Percentiles rank a stretch among this genome's conserved stretches.
Evolutionary conservation across 129 eudicot genomes (phyloP).

Genomic region (Escallonia rubra): DNA sequence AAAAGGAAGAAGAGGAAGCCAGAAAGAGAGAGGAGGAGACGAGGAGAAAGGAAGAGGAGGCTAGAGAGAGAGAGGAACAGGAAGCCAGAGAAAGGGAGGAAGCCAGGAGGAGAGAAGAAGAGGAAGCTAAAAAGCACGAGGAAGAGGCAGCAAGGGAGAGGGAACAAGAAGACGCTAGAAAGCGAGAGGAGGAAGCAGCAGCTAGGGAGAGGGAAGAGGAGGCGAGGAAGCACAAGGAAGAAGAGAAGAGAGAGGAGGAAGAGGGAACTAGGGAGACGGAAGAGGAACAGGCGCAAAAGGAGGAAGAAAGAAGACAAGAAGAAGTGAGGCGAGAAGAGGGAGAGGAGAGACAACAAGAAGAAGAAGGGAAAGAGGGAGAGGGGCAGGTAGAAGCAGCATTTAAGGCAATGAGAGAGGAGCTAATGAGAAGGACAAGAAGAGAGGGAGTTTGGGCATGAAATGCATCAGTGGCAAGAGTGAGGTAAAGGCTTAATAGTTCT

Average conservation of each 20-base stretch:
- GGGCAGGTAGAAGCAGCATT: no score
- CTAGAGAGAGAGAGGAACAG: constrained; percentile 4
- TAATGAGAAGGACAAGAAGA: no score
- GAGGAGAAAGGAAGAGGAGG: constrained; percentile 3
- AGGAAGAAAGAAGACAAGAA: neutral
- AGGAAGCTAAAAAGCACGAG: neutral
- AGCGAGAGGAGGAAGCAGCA: constrained; percentile 3
- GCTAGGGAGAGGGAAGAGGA: constrained; percentile 10
- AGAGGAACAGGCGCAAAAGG: constrained; percentile 2
- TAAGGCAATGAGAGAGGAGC: no score
- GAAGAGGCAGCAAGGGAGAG: no score
- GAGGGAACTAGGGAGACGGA: constrained; percentile 10
- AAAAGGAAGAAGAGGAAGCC: constrained; percentile 9
- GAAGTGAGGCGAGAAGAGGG: neutral
- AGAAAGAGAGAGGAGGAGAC: neutral
- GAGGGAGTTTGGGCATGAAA: no score
- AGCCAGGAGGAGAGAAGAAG: constrained; percentile 5
- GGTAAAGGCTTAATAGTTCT: no score
- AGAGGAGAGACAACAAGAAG: constrained; percentile 15
- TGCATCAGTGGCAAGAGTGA: no score
- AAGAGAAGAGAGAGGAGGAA: neutral
- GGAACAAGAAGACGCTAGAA: constrained; percentile 5
- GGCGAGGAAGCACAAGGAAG: constrained; percentile 10
- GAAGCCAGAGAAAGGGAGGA: constrained; percentile 15
- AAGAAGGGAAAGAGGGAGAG: neutral